phyloP scores from a whole-genome alignment of 2,329 filamentous ascomycete species.

The Stenocarpella maydis region DNA sequence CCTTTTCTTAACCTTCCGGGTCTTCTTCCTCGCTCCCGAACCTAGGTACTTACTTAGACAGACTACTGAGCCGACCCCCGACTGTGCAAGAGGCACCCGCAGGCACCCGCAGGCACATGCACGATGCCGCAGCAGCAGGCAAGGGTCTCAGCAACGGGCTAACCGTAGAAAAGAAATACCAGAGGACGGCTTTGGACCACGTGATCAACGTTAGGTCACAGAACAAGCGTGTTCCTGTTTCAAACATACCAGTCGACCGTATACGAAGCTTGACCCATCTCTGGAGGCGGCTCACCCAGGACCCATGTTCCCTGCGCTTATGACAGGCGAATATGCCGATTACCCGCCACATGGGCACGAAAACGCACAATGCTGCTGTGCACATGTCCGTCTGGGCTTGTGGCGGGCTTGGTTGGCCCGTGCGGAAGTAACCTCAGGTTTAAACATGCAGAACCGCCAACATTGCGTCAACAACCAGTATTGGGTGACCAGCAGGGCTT shows the following conservation, averaged over 20 bases:
- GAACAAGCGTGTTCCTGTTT: neutral
- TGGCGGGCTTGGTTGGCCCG: neutral
- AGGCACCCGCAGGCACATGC: too few relatives aligned
- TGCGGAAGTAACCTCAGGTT: constrained; percentile 12
- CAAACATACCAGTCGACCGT: constrained; percentile 2
- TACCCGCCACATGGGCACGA: neutral
- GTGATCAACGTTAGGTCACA: neutral
- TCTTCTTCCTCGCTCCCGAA: constrained; percentile 7
- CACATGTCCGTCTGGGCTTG: neutral
- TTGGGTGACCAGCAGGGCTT: too few relatives aligned
- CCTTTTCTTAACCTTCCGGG: constrained; percentile 17
- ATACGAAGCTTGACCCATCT: neutral
- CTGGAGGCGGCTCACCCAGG: neutral
- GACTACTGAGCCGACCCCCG: neutral
- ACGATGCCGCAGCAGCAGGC: neutral
- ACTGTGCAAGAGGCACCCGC: too few relatives aligned
- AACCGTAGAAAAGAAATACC: neutral
- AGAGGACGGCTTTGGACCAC: neutral
- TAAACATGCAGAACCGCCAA: neutral
- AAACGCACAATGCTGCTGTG: neutral
- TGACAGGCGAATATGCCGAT: neutral
- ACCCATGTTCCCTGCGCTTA: constrained; percentile 16
- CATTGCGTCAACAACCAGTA: neutral
- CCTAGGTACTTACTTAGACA: neutral
- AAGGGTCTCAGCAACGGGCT: neutral